phyloP scores from a whole-genome alignment of 495 filamentous ascomycete species.

The Extremus antarcticus region DNA sequence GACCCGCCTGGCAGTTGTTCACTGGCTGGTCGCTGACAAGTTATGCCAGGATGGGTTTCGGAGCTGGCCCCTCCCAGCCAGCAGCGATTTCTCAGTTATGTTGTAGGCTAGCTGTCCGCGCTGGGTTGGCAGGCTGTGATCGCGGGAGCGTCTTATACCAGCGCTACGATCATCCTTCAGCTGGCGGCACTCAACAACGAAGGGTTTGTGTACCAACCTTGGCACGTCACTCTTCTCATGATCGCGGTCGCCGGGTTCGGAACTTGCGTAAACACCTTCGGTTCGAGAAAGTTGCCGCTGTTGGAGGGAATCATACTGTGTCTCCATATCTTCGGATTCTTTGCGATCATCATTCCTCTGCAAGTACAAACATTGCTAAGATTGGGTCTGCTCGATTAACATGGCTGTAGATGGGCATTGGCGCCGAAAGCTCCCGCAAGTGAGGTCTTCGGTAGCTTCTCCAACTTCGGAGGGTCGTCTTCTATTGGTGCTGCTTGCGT shows the following conservation, averaged over 20 bases:
- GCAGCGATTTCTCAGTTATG: slow-evolving; percentile 3
- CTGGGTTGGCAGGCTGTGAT: slow-evolving; percentile 30
- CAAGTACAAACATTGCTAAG: not conserved
- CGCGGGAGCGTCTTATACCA: slow-evolving; percentile 28
- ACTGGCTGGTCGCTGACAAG: not conserved
- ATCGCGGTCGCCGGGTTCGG: slow-evolving; percentile 34
- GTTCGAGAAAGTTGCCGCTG: slow-evolving; percentile 33
- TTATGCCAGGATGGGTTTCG: not conserved
- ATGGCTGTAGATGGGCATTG: slow-evolving; percentile 2
- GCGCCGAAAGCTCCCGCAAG: slow-evolving; percentile 2
- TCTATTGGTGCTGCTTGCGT: slow-evolving; percentile 6
- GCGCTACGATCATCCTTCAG: slow-evolving; percentile 27
- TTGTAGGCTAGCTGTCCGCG: not conserved
- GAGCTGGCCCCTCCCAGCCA: not conserved
- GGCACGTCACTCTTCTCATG: slow-evolving; percentile 36
- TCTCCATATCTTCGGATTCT: slow-evolving; percentile 15
- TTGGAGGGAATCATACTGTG: slow-evolving; percentile 10
- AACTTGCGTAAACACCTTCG: slow-evolving; percentile 34
- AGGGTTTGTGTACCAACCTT: slow-evolving; percentile 12
- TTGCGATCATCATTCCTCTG: slow-evolving; percentile 18
- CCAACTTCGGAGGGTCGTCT: slow-evolving; percentile 20
- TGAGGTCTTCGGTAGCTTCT: slow-evolving; percentile 21
- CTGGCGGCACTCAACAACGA: slow-evolving; percentile 9
- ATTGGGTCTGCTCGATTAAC: too few relatives aligned
- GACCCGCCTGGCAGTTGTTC: not conserved